These are phyloP conservation scores for Penicillium daleae DNA, from an alignment of 495 filamentous ascomycete genomes.

Conservation along the genomic window DNA sequence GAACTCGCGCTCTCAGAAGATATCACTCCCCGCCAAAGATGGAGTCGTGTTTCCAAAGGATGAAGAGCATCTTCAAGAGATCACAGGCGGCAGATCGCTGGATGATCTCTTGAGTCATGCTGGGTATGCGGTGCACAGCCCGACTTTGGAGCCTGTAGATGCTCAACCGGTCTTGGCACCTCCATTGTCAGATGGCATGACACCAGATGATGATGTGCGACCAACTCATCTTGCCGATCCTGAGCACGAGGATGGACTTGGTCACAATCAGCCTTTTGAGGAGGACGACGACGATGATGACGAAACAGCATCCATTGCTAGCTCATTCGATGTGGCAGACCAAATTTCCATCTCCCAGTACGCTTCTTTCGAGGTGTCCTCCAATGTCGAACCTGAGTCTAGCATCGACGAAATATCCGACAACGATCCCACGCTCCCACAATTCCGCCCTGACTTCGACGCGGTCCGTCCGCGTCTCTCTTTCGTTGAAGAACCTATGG, in stretches of 20 bases:
- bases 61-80: conserved; percentile 33
- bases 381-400: conserved; percentile 20
- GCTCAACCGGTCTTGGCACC: conserved; percentile 32
- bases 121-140: conserved; percentile 51
- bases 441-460: conserved; percentile 62
- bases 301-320: conserved; percentile 20
- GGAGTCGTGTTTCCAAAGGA: conserved; percentile 1
- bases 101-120: conserved; percentile 52
- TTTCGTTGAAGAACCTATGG: conserved; percentile 15
- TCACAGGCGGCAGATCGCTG: conserved; percentile 37
- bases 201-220: conserved; percentile 32
- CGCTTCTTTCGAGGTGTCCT: conserved; percentile 22
- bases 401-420: conserved; percentile 20
- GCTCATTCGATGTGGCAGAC: conserved; percentile 19
- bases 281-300: conserved; percentile 25
- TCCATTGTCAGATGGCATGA: conserved; percentile 21
- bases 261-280: conserved; percentile 17
- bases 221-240: conserved; percentile 34
- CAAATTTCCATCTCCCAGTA: conserved; percentile 20
- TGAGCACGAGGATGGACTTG: conserved; percentile 19
- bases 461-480: conserved; percentile 22
- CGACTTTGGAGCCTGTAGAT: conserved; percentile 23
- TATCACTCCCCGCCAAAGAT: conserved; percentile 16
- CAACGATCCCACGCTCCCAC: conserved; percentile 71
- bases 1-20: conserved; percentile 31